Conservation (phyloP, 2,329 filamentous ascomycete species). For the Chrysoporthe deuterocubensis region DNA sequence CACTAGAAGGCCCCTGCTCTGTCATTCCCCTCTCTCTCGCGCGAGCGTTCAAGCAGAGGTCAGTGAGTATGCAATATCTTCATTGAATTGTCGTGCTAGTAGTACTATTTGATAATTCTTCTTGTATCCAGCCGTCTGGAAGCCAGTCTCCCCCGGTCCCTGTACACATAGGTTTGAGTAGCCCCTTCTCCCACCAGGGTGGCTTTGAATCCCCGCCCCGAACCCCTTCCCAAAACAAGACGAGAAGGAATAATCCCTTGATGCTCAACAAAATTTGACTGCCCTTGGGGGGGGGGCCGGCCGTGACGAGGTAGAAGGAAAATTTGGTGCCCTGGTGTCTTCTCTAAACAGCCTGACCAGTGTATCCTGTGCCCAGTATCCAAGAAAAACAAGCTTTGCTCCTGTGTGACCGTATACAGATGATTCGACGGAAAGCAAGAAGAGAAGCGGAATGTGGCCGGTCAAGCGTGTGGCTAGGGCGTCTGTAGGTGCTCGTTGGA, state of each 20-base stretch:
- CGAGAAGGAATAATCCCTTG: neutral
- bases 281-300: neutral
- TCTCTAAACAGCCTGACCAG: neutral
- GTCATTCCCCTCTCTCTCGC: neutral
- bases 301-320: neutral
- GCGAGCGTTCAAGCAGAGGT: too few relatives aligned
- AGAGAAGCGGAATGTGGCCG: neutral
- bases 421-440: conserved; percentile 2
- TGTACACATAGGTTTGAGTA: conserved; percentile 1
- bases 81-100: conserved; percentile 9
- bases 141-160: neutral
- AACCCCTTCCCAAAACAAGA: neutral
- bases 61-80: neutral
- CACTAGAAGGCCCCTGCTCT: neutral
- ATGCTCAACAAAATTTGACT: neutral
- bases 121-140: neutral
- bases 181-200: neutral
- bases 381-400: neutral
- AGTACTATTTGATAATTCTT: conserved; percentile 9
- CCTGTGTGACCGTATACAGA: conserved; percentile 1
- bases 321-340: neutral
- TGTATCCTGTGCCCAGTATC: conserved; percentile 4
- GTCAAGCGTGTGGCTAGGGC: neutral
- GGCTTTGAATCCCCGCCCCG: neutral
- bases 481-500: neutral